phyloP scores from a whole-genome alignment of 306 rosid genomes.

The Cicer pinnatifidum region DNA sequence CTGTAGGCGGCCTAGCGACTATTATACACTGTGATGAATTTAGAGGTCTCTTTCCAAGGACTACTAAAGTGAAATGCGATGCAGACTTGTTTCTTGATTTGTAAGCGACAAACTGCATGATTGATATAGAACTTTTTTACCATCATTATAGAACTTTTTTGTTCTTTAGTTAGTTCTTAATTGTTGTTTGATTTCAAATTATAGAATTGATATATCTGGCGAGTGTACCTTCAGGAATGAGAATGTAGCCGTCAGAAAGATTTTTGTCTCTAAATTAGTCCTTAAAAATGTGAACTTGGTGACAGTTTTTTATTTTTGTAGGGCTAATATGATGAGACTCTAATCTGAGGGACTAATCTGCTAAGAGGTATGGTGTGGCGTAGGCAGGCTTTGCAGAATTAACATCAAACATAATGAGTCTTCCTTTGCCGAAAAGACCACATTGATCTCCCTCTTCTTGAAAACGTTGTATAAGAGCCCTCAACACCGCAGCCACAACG shows the following conservation, averaged over 20 bases:
- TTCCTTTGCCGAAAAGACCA: constrained; percentile 86
- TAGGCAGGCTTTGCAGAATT: constrained; percentile 55
- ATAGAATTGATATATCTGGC: constrained; percentile 71
- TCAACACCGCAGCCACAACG: constrained; percentile 75
- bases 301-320: constrained; percentile 2
- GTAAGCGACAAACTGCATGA: constrained; percentile 52
- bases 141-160: no score
- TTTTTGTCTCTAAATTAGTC: constrained; percentile 1
- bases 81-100: constrained; percentile 94
- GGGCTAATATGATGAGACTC: not conserved
- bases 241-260: not conserved
- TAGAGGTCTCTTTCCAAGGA: constrained; percentile 59
- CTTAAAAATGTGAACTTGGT: constrained; percentile 19
- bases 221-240: constrained; percentile 62
- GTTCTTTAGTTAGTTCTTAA: not conserved
- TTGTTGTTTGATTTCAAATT: constrained; percentile 44
- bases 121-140: constrained; percentile 1
- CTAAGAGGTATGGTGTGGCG: constrained; percentile 47
- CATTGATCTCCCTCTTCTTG: constrained; percentile 52
- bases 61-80: constrained; percentile 87
- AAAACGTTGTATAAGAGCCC: constrained; percentile 59
- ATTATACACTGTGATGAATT: constrained; percentile 90
- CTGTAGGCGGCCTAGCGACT: constrained; percentile 96
- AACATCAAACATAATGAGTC: constrained; percentile 71
- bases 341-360: not conserved